Conservation (phyloP, 2,329 filamentous ascomycete species). For the Penicillium sclerotiorum region DNA sequence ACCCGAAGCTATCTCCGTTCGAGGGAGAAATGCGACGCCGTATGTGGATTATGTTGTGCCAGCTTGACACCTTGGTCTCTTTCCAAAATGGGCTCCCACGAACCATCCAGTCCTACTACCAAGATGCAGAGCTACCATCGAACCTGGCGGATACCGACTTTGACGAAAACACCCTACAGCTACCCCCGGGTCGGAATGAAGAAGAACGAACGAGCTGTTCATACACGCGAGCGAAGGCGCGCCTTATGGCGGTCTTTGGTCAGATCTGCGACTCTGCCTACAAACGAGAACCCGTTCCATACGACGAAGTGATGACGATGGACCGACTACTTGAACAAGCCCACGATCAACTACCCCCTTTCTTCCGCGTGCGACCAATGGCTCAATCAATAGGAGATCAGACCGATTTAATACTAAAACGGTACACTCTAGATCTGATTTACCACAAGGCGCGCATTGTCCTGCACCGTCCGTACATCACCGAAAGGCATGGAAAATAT, state of each 20-base stretch:
- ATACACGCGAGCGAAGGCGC: slow-evolving; percentile 40
- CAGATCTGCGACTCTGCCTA: slow-evolving; percentile 41
- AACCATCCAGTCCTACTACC: slow-evolving; percentile 62
- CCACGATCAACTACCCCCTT: slow-evolving; percentile 24
- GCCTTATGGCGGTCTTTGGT: slow-evolving; percentile 40
- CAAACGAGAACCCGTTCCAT: slow-evolving; percentile 35
- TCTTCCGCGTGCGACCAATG: slow-evolving; percentile 29
- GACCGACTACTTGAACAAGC: slow-evolving; percentile 40
- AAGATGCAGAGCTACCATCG: slow-evolving; percentile 60
- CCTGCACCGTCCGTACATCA: slow-evolving; percentile 58
- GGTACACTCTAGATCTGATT: slow-evolving; percentile 55
- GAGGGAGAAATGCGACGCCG: slow-evolving; percentile 58
- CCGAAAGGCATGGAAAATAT: slow-evolving; percentile 40
- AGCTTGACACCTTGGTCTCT: slow-evolving; percentile 63
- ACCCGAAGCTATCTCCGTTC: slow-evolving; percentile 56
- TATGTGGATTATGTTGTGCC: slow-evolving; percentile 45
- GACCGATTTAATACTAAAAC: slow-evolving; percentile 54
- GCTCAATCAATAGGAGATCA: slow-evolving; percentile 50
- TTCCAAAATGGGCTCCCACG: slow-evolving; percentile 68
- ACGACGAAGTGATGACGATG: slow-evolving; percentile 40
- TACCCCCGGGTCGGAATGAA: slow-evolving; percentile 58
- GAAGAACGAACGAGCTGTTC: slow-evolving; percentile 55
- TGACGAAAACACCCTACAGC: slow-evolving; percentile 48
- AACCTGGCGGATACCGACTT: slow-evolving; percentile 67
- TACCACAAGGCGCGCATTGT: slow-evolving; percentile 56